Evolutionary conservation across 78 protist species (phyloP), one percentile per base, ranked within the genome.

Genomic region (Chrysochromulina tobinii): DNA sequence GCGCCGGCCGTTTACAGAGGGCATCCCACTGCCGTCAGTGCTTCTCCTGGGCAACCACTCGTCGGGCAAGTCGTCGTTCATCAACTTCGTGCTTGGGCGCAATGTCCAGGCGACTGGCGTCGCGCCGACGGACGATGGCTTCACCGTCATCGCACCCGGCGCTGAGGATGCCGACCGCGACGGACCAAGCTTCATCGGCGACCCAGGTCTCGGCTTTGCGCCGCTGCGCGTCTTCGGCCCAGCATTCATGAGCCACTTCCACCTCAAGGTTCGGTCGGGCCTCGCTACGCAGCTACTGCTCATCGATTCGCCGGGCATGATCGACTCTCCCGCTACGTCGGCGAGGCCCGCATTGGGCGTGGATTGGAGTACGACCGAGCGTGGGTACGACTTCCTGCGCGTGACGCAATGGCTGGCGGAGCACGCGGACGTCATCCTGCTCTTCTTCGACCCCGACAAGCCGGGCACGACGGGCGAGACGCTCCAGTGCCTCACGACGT

Each of bases 71-170:
- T 79, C 90, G 38, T 23, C 90, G 51, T 89, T 89, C 73, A 81
- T 93, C 88, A 93, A 93, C 90, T 12, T 61, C 51, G 51, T 86
- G 1, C 23, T 93, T 59, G 95, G 92, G 1, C 38, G 48, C 25
- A 1, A 57, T 3, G 89, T 67, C 50, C 94, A 92, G 91, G 17
- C 20, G 64, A 75, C 91, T 14, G 94, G 94, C 21, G 89, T 81
- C 72, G 94, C 94, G 21, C 94, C 94, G 3, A 87, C 88, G 17
- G 94, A 92, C 73, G 94, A 92, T 83, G 85, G 91, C 59, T 92
- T 92, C 81, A 92, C 94, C 1, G 66, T 87, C 59, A 69, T 92
- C 91, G 61, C 54, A 38, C 64, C 86, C 18, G 91, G 89, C 51
- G 59, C 51, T 9, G 27, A 8, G 11, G 79, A 68, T 57, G 50